Conservation (phyloP, 768 basidiomycete species). For the Cystofilobasidium capitatum region DNA sequence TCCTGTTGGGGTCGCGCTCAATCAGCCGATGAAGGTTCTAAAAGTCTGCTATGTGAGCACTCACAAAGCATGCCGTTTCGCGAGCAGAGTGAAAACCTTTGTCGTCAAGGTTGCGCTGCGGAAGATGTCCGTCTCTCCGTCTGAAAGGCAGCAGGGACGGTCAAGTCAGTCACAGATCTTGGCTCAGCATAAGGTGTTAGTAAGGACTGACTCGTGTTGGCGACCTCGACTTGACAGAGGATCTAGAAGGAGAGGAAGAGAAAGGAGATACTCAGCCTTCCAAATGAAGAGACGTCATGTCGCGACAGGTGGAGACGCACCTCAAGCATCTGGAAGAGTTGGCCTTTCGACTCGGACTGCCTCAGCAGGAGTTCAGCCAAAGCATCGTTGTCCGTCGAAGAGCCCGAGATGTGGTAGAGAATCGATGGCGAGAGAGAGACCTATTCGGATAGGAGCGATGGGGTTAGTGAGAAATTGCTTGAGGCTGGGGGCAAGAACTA, state of each 20-base stretch:
- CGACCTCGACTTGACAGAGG: slow-evolving; percentile 16
- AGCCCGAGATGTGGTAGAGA: slow-evolving; percentile 1
- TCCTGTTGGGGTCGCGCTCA: not conserved
- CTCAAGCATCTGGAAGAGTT: not conserved
- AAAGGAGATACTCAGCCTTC: not conserved
- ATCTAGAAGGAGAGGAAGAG: not conserved
- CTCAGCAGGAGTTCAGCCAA: slow-evolving; percentile 14
- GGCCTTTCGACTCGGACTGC: slow-evolving; percentile 6
- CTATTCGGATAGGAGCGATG: not conserved
- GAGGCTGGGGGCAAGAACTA: not conserved
- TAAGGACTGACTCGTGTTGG: slow-evolving; percentile 1
- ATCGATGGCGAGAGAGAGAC: slow-evolving; percentile 9
- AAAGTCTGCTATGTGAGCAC: not conserved
- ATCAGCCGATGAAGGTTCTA: not conserved
- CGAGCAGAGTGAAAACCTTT: slow-evolving; percentile 19
- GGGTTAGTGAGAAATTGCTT: not conserved
- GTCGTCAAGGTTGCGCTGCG: slow-evolving; percentile 15
- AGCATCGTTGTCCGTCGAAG: slow-evolving; percentile 11
- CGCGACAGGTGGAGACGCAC: not conserved
- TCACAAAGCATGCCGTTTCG: slow-evolving; percentile 7
- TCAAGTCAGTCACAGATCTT: too few species aligned
- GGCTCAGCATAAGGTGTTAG: not conserved
- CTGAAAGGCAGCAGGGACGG: not conserved
- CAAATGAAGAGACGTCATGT: not conserved
- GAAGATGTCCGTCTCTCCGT: slow-evolving; percentile 14